These are phyloP conservation scores for Avena eriantha DNA, from an alignment of 176 grass and related monocot genomes.

Conservation along the genomic window DNA sequence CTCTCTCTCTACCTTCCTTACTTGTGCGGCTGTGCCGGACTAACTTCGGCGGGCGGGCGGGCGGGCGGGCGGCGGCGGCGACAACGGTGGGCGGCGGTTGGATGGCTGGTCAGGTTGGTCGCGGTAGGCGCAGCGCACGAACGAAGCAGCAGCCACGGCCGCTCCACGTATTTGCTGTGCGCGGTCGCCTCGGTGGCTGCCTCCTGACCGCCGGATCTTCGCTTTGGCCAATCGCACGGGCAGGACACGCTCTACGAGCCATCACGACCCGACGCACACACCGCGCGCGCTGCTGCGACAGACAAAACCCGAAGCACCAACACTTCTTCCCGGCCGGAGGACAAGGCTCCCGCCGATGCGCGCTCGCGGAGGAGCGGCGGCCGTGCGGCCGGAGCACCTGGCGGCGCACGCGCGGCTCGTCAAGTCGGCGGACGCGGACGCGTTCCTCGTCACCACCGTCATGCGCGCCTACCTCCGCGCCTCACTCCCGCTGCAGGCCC, in stretches of 20 bases:
- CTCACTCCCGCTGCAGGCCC: slow-evolving; percentile 34
- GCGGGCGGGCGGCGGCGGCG: slow-evolving; percentile 6
- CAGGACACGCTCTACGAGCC: neutral
- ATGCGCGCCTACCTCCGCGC: slow-evolving; percentile 60
- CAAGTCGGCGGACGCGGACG: slow-evolving; percentile 49
- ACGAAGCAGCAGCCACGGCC: slow-evolving; percentile 23
- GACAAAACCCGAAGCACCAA: neutral
- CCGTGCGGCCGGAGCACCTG: slow-evolving; percentile 42
- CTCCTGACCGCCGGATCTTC: neutral
- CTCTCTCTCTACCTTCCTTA: neutral
- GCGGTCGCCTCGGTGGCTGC: neutral
- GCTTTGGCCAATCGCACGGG: slow-evolving; percentile 31
- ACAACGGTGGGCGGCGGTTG: neutral
- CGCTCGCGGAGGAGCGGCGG: neutral
- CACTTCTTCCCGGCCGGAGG: neutral
- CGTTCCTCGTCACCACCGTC: slow-evolving; percentile 47
- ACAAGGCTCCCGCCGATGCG: slow-evolving; percentile 38
- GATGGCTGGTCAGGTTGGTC: slow-evolving; percentile 19
- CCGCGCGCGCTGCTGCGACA: slow-evolving; percentile 3
- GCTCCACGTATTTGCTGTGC: slow-evolving; percentile 20
- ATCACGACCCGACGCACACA: neutral
- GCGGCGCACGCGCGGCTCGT: slow-evolving; percentile 53
- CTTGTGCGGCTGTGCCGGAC: neutral
- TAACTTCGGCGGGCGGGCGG: neutral
- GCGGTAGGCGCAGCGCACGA: slow-evolving; percentile 4